A percentile compares a stretch with the other conserved stretches of the same genome.
These are phyloP conservation scores for Lobosporangium transversale DNA, from an alignment of 192 early-diverging fungal species.

Conservation along the genomic window DNA sequence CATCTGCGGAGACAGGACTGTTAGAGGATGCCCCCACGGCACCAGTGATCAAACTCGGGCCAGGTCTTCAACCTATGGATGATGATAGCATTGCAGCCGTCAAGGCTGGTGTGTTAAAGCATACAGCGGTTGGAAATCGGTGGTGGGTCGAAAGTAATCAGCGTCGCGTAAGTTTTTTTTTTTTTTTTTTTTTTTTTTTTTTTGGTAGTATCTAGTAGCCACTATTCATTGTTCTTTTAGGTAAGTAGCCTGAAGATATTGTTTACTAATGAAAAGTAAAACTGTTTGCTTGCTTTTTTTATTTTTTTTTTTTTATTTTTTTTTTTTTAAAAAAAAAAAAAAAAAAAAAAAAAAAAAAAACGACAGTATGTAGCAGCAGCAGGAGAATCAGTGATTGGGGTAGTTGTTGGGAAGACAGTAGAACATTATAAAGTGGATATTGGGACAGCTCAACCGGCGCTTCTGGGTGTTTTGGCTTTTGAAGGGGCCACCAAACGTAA, in stretches of 20 bases:
- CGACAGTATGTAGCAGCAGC: slow-evolving; percentile 88
- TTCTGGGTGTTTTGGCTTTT: slow-evolving; percentile 84
- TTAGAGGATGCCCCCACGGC: slow-evolving; percentile 31
- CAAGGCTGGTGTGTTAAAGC: slow-evolving; percentile 79
- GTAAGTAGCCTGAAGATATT: no score
- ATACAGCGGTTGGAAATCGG: slow-evolving; percentile 61
- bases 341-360: no score
- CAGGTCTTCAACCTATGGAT: slow-evolving; percentile 77
- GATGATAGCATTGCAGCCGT: slow-evolving; percentile 70
- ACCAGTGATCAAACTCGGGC: slow-evolving; percentile 75
- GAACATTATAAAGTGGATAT: slow-evolving; percentile 94
- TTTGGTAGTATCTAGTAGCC: no score
- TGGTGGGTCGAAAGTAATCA: slow-evolving; percentile 88
- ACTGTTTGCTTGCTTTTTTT: neutral
- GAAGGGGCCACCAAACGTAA: slow-evolving; percentile 94
- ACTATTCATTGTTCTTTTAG: neutral
- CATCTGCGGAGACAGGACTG: slow-evolving; percentile 22
- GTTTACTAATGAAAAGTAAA: no score
- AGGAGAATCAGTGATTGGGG: slow-evolving; percentile 90
- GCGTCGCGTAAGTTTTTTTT: slow-evolving; percentile 66
- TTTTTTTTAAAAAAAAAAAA: no score
- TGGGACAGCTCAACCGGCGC: slow-evolving; percentile 88
- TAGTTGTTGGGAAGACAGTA: slow-evolving; percentile 69
- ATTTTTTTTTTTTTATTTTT: neutral
- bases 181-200: neutral